Conservation (phyloP, 441 rosid species). For the Syzygium malaccense region DNA sequence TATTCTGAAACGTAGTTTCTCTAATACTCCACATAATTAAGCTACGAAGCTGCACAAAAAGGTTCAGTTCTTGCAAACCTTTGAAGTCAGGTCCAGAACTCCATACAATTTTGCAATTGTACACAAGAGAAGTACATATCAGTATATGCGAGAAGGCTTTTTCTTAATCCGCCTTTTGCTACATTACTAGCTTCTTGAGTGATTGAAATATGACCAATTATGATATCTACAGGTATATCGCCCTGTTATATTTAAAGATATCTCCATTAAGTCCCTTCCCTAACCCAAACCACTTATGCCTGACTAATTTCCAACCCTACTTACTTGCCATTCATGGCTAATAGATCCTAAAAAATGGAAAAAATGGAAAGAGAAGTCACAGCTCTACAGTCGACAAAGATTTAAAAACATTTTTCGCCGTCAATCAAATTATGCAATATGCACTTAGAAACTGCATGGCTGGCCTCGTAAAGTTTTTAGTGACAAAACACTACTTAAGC, state of each 20-base stretch:
- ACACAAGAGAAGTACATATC: background rate
- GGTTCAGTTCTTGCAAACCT: background rate
- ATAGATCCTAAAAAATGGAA: background rate
- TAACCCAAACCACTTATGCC: background rate
- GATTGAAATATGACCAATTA: background rate
- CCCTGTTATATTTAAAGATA: background rate
- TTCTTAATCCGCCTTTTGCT: background rate
- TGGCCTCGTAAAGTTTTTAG: background rate
- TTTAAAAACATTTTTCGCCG: background rate
- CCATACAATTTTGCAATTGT: background rate
- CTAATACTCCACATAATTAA: background rate
- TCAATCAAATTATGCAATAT: background rate
- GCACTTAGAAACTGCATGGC: background rate
- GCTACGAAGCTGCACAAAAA: background rate
- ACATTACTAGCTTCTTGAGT: background rate
- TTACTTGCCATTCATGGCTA: background rate
- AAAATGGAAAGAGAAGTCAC: background rate
- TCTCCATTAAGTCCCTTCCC: background rate
- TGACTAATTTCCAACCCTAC: background rate
- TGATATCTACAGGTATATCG: background rate
- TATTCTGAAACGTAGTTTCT: background rate
- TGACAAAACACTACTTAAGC: background rate
- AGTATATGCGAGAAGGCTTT: background rate
- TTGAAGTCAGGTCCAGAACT: background rate
- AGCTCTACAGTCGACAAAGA: background rate